phyloP scores from a whole-genome alignment of 1,284 basidiomycete genomes.

The Rhodotorula sp. region DNA sequence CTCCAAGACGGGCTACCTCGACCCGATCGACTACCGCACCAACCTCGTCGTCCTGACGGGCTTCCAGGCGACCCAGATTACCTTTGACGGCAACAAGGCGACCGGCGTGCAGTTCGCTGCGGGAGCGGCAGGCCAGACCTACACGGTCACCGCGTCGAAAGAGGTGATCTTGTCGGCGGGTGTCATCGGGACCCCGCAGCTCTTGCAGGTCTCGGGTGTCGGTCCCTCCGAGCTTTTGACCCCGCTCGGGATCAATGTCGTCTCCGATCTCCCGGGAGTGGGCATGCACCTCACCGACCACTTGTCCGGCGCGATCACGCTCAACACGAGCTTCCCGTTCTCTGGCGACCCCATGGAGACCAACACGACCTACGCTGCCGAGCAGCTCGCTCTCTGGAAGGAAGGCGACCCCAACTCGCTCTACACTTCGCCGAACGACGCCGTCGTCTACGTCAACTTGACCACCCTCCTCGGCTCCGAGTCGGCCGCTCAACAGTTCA shows the following conservation, averaged over 20 bases:
- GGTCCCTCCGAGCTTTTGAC: slow-evolving; percentile 62
- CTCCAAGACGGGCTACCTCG: slow-evolving; percentile 59
- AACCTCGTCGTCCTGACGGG: slow-evolving; percentile 65
- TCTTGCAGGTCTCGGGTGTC: slow-evolving; percentile 69
- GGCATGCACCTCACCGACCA: slow-evolving; percentile 47
- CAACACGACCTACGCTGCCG: slow-evolving; percentile 40
- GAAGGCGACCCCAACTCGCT: slow-evolving; percentile 49
- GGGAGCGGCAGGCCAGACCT: slow-evolving; percentile 46
- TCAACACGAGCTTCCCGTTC: slow-evolving; percentile 38
- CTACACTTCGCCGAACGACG: slow-evolving; percentile 66
- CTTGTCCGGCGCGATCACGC: slow-evolving; percentile 42
- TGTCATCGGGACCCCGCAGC: slow-evolving; percentile 50
- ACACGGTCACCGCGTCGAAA: slow-evolving; percentile 57
- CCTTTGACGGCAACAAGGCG: slow-evolving; percentile 56
- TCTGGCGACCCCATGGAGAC: slow-evolving; percentile 40
- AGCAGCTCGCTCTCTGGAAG: slow-evolving; percentile 41
- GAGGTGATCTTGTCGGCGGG: slow-evolving; percentile 66
- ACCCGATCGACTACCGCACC: slow-evolving; percentile 53
- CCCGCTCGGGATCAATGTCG: slow-evolving; percentile 55
- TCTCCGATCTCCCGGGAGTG: slow-evolving; percentile 58
- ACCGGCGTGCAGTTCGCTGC: slow-evolving; percentile 59
- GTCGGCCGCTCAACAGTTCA: slow-evolving; percentile 41
- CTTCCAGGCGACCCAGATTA: slow-evolving; percentile 62
- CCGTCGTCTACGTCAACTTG: slow-evolving; percentile 64
- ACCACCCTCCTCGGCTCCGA: slow-evolving; percentile 55